Evolutionary conservation across 2,329 filamentous ascomycete genomes (phyloP).

Genomic region (Xylariaceae sp.): DNA sequence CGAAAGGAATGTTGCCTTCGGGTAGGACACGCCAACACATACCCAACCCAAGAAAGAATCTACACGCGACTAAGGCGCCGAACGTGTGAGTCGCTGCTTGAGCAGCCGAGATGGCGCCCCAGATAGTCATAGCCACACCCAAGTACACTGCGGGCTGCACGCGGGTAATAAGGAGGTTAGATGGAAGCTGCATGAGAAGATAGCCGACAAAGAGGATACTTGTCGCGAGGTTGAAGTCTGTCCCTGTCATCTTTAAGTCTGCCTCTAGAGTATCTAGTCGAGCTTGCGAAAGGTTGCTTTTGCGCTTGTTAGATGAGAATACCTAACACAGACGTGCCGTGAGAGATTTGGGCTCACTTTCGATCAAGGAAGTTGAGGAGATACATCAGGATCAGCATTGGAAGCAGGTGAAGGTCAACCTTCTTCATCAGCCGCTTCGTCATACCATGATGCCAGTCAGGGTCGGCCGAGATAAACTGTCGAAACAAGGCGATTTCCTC

Average conservation of each 20-base stretch:
- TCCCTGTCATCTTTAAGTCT: constrained; percentile 57
- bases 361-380: constrained; percentile 59
- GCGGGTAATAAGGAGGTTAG: constrained; percentile 59
- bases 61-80: constrained; percentile 45
- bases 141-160: constrained; percentile 58
- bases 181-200: constrained; percentile 63
- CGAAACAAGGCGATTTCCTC: constrained; percentile 29
- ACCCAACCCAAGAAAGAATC: constrained; percentile 51
- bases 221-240: constrained; percentile 59
- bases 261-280: constrained; percentile 55
- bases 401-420: constrained; percentile 55
- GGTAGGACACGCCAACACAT: neutral
- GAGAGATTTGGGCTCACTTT: constrained; percentile 27
- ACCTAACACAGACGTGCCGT: neutral
- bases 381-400: constrained; percentile 58
- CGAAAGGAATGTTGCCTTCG: neutral
- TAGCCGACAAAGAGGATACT: constrained; percentile 62
- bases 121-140: constrained; percentile 46
- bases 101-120: constrained; percentile 42
- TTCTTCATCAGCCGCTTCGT: constrained; percentile 48
- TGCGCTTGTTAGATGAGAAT: constrained; percentile 12
- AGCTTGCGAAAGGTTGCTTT: constrained; percentile 56
- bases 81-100: constrained; percentile 51
- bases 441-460: constrained; percentile 35
- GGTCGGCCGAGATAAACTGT: constrained; percentile 32